Evolutionary conservation across 176 grass and related monocot genomes (phyloP).

Genomic region (Carex pumila): DNA sequence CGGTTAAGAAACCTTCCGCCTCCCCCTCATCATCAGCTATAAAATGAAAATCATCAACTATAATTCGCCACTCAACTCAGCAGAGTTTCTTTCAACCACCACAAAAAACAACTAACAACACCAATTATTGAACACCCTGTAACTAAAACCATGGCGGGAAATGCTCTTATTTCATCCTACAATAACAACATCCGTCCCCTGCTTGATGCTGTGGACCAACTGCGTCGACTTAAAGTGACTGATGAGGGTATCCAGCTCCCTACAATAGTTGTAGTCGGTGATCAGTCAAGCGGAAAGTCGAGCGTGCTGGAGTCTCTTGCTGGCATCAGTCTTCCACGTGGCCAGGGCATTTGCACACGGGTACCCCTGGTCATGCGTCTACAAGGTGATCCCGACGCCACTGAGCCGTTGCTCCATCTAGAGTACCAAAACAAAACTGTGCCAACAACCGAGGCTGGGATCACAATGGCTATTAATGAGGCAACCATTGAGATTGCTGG

Average conservation of each 20-base stretch:
- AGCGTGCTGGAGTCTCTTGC: constrained; percentile 31
- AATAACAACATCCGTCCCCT: constrained; percentile 1
- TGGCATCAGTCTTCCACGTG: constrained; percentile 25
- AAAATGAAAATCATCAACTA: no score
- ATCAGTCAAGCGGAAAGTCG: constrained; percentile 18
- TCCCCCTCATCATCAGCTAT: no score
- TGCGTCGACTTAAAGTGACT: constrained; percentile 12
- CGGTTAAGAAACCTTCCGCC: no score
- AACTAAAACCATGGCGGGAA: neutral
- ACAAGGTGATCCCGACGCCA: neutral
- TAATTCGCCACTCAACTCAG: no score
- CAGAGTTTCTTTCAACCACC: neutral
- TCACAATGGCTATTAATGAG: neutral
- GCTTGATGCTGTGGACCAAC: neutral
- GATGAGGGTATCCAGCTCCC: constrained; percentile 15
- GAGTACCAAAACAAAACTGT: constrained; percentile 16
- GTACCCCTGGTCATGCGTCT: constrained; percentile 28
- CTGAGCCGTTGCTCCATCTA: neutral
- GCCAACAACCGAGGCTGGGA: neutral
- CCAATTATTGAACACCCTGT: neutral
- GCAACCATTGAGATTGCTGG: constrained; percentile 23
- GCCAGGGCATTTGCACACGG: constrained; percentile 33
- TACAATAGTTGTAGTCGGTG: constrained; percentile 11
- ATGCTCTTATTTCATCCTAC: neutral
- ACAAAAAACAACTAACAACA: neutral